Percentiles rank a stretch among this genome's conserved stretches.
Conservation (phyloP, 768 basidiomycete species). For the Exsudoporus frostii region DNA sequence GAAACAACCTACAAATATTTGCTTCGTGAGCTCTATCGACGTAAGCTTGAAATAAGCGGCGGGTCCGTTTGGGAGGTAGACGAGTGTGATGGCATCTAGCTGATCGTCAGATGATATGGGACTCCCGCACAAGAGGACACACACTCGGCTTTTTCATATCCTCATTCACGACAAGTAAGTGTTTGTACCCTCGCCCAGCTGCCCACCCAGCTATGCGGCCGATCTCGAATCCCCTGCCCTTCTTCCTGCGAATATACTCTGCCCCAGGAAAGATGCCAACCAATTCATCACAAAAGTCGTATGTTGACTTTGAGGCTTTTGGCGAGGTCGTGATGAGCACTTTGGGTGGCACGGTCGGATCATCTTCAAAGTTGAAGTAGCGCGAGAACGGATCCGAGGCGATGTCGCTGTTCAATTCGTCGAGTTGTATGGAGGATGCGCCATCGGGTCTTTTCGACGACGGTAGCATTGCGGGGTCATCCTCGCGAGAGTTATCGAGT, state of each 20-base stretch:
- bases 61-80: slow-evolving; percentile 88
- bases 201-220: slow-evolving; percentile 94
- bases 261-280: slow-evolving; percentile 89
- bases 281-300: slow-evolving; percentile 90
- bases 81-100: slow-evolving; percentile 87
- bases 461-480: slow-evolving; percentile 49
- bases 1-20: slow-evolving; percentile 67
- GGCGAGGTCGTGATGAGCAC: slow-evolving; percentile 89
- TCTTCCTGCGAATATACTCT: slow-evolving; percentile 82
- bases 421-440: slow-evolving; percentile 38
- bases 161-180: slow-evolving; percentile 91
- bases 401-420: slow-evolving; percentile 66
- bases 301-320: slow-evolving; percentile 84
- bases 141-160: slow-evolving; percentile 91
- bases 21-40: slow-evolving; percentile 78
- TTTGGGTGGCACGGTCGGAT: slow-evolving; percentile 76
- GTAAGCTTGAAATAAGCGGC: slow-evolving; percentile 95
- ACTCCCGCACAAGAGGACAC: slow-evolving; percentile 29
- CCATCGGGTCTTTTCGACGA: slow-evolving; percentile 29
- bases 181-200: slow-evolving; percentile 81
- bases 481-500: slow-evolving; percentile 90
- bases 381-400: slow-evolving; percentile 74
- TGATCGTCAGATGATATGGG: slow-evolving; percentile 5
- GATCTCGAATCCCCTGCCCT: slow-evolving; percentile 87
- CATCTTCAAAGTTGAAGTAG: slow-evolving; percentile 66